phyloP scores from a whole-genome alignment of 495 filamentous ascomycete species.

The Parathielavia hyrcaniae region DNA sequence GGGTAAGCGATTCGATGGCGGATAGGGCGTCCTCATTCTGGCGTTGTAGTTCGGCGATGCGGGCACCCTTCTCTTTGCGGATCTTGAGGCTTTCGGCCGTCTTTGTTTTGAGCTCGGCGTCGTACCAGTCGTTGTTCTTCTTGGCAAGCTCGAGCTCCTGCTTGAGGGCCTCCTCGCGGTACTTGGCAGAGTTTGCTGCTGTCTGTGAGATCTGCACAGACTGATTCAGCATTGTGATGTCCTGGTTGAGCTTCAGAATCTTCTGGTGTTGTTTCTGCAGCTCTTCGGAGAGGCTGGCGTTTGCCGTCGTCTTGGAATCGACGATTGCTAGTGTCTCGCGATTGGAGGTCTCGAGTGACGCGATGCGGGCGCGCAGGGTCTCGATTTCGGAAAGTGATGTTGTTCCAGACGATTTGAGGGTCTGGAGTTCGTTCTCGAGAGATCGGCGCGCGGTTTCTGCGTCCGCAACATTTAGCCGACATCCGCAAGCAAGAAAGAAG shows the following conservation, averaged over 20 bases:
- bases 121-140: constrained; percentile 86
- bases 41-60: constrained; percentile 79
- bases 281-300: constrained; percentile 79
- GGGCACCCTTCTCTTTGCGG: constrained; percentile 87
- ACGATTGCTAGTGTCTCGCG: constrained; percentile 80
- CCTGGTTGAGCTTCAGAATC: constrained; percentile 70
- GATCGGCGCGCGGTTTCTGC: constrained; percentile 37
- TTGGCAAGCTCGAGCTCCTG: constrained; percentile 83
- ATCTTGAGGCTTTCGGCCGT: constrained; percentile 77
- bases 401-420: constrained; percentile 67
- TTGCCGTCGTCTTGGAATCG: constrained; percentile 80
- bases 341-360: constrained; percentile 82
- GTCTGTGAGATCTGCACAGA: constrained; percentile 73
- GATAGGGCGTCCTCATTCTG: constrained; percentile 76
- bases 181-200: constrained; percentile 66
- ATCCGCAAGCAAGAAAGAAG: not conserved
- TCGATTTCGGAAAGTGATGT: constrained; percentile 71
- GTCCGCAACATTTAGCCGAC: constrained; percentile 6
- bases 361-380: constrained; percentile 68
- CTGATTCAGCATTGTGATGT: constrained; percentile 73
- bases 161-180: constrained; percentile 78
- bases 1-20: constrained; percentile 66
- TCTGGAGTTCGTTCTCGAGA: constrained; percentile 75
- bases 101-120: constrained; percentile 84
- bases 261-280: constrained; percentile 83